Percentiles rank a stretch among this genome's conserved stretches.
phyloP scores from a whole-genome alignment of 768 basidiomycete species.

The Boletus reticuloceps region DNA sequence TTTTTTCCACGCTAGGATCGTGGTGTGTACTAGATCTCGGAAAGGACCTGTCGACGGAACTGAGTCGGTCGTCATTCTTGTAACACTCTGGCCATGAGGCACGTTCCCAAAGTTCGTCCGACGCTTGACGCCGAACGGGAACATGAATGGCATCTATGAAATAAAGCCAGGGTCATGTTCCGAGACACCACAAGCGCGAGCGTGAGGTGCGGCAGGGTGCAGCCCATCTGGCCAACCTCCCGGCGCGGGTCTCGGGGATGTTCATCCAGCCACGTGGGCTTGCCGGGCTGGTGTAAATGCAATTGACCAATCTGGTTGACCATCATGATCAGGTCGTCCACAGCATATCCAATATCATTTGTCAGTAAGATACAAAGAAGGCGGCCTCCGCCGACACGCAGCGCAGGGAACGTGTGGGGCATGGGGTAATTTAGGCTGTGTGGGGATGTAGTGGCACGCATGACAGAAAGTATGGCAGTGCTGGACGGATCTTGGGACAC shows the following conservation, averaged over 20 bases:
- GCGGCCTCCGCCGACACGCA: constrained; percentile 21
- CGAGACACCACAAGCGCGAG: background rate
- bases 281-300: constrained; percentile 9
- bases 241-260: background rate
- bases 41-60: constrained; percentile 4
- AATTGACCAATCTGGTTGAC: background rate
- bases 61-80: constrained; percentile 4
- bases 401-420: constrained; percentile 18
- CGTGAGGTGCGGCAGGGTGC: background rate
- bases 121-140: background rate
- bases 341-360: too few relatives aligned
- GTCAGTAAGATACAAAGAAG: constrained; percentile 21
- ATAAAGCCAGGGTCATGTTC: constrained; percentile 4
- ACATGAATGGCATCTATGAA: background rate
- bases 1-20: constrained; percentile 14
- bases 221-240: background rate
- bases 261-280: constrained; percentile 16
- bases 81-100: constrained; percentile 9
- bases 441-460: constrained; percentile 5
- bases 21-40: constrained; percentile 4
- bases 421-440: constrained; percentile 26
- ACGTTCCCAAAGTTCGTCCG: background rate
- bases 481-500: constrained; percentile 23
- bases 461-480: constrained; percentile 4
- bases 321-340: too few relatives aligned